These are phyloP conservation scores for Handroanthus guayacan DNA, from an alignment of 257 asterid species.

Conservation along the genomic window DNA sequence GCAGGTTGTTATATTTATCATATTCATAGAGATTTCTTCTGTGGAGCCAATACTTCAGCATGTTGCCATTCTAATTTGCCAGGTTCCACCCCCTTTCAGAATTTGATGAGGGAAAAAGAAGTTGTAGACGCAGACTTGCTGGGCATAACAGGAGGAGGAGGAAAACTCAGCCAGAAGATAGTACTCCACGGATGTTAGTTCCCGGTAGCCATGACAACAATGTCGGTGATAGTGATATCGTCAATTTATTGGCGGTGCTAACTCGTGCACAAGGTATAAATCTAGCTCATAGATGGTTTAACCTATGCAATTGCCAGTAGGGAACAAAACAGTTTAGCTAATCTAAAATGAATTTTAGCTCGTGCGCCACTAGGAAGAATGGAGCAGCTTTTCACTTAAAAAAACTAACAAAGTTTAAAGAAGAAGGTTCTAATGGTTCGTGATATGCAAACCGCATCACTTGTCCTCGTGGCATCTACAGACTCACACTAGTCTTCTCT, in stretches of 20 bases:
- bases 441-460: background rate
- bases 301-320: slow-evolving; percentile 11
- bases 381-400: background rate
- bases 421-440: background rate
- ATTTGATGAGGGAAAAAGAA: slow-evolving; percentile 96
- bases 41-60: slow-evolving; percentile 1
- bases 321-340: background rate
- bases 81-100: slow-evolving; percentile 95
- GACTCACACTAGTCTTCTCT: background rate
- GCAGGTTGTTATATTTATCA: slow-evolving; percentile 49
- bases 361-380: slow-evolving; percentile 1
- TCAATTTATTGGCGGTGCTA: slow-evolving; percentile 66
- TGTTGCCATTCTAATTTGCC: slow-evolving; percentile 35
- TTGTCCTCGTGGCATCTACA: background rate
- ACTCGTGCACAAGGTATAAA: slow-evolving; percentile 71
- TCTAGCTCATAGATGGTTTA: slow-evolving; percentile 5
- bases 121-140: slow-evolving; percentile 96
- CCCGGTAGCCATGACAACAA: slow-evolving; percentile 51
- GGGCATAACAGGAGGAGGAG: slow-evolving; percentile 98
- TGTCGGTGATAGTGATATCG: slow-evolving; percentile 58
- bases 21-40: slow-evolving; percentile 13
- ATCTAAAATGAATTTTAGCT: slow-evolving; percentile 24
- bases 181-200: slow-evolving; percentile 46
- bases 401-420: background rate
- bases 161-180: slow-evolving; percentile 85